These are phyloP conservation scores for Neofusicoccum parvum DNA, from an alignment of 2,329 filamentous ascomycete species.

Conservation along the genomic window DNA sequence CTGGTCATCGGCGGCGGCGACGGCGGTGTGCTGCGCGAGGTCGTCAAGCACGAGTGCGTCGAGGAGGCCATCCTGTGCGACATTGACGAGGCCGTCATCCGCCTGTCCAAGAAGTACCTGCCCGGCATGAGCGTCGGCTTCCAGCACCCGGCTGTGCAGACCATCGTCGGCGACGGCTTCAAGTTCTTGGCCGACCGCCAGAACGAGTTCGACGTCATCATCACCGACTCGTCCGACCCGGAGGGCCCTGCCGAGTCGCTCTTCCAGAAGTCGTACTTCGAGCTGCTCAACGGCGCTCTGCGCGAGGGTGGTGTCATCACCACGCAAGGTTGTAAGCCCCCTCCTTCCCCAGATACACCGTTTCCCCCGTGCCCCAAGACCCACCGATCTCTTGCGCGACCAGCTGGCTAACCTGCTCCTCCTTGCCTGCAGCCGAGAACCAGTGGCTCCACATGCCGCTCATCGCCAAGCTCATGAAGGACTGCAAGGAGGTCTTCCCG, in stretches of 20 bases:
- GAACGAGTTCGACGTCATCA: conserved; percentile 98
- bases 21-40: conserved; percentile 94
- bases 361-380: neutral
- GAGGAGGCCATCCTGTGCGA: conserved; percentile 97
- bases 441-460: conserved; percentile 97
- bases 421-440: conserved; percentile 75
- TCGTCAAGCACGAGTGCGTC: conserved; percentile 97
- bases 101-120: conserved; percentile 97
- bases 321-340: conserved; percentile 99
- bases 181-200: conserved; percentile 97
- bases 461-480: conserved; percentile 93
- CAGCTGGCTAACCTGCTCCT: conserved; percentile 30
- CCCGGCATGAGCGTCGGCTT: conserved; percentile 92
- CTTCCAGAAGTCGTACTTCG: conserved; percentile 99
- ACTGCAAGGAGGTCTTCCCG: conserved; percentile 96
- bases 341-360: conserved; percentile 31
- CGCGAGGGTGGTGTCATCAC: conserved; percentile 96
- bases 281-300: conserved; percentile 87
- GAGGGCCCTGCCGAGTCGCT: conserved; percentile 94
- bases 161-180: conserved; percentile 95
- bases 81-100: conserved; percentile 98
- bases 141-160: conserved; percentile 89
- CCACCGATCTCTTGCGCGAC: neutral
- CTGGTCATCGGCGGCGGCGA: conserved; percentile 98
- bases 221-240: conserved; percentile 97